Conservation (phyloP, 2,329 filamentous ascomycete genomes). For the Fusarium sambucinum region DNA sequence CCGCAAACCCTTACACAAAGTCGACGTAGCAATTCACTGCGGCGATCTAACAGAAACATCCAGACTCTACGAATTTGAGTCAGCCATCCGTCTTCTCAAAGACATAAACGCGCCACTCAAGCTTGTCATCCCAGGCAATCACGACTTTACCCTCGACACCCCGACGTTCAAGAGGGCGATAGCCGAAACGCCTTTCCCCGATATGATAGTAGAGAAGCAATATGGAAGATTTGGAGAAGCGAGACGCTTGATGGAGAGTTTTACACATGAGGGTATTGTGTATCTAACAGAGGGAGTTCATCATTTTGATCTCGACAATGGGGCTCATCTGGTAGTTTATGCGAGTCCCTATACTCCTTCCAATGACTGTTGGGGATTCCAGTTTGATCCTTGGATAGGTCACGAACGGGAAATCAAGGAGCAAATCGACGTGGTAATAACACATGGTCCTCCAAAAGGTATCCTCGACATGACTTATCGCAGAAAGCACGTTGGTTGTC, state of each 20-base stretch:
- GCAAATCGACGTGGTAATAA: slow-evolving; percentile 49
- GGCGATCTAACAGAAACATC: slow-evolving; percentile 62
- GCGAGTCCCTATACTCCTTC: slow-evolving; percentile 61
- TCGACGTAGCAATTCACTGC: slow-evolving; percentile 62
- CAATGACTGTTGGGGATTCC: slow-evolving; percentile 56
- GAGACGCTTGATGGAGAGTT: slow-evolving; percentile 40
- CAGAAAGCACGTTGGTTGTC: slow-evolving; percentile 47
- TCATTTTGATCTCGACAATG: slow-evolving; percentile 56
- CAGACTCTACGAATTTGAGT: slow-evolving; percentile 56
- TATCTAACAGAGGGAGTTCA: slow-evolving; percentile 59
- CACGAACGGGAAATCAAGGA: slow-evolving; percentile 43
- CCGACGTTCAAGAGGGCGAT: slow-evolving; percentile 51
- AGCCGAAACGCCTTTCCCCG: neutral
- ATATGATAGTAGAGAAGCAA: slow-evolving; percentile 25
- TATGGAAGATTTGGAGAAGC: slow-evolving; percentile 56
- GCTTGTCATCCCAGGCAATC: slow-evolving; percentile 63
- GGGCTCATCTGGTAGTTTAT: slow-evolving; percentile 57
- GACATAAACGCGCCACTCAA: slow-evolving; percentile 59
- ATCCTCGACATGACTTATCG: slow-evolving; percentile 55
- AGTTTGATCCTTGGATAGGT: slow-evolving; percentile 50
- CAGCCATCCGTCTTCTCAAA: slow-evolving; percentile 54
- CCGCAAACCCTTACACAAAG: neutral
- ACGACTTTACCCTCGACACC: slow-evolving; percentile 59
- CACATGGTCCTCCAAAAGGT: slow-evolving; percentile 53
- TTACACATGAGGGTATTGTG: slow-evolving; percentile 49